phyloP scores from a whole-genome alignment of 2,329 filamentous ascomycete genomes.

The Oidium heveae region DNA sequence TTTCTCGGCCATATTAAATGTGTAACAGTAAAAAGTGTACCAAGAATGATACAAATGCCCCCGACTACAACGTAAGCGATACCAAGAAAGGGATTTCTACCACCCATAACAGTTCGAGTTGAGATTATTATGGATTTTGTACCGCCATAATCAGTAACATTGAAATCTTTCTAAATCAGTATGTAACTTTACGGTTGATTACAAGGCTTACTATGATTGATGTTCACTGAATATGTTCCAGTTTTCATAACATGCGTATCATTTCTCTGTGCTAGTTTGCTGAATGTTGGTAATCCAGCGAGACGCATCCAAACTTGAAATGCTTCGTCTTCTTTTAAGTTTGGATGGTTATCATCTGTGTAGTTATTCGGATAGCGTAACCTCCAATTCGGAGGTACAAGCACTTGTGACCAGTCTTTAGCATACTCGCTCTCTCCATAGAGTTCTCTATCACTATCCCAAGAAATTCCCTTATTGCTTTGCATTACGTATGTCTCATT shows the following conservation, averaged over 20 bases:
- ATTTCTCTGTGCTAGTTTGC: slow-evolving; percentile 74
- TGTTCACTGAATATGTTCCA: slow-evolving; percentile 53
- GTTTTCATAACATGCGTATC: slow-evolving; percentile 38
- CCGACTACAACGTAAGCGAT: slow-evolving; percentile 92
- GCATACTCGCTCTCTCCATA: slow-evolving; percentile 46
- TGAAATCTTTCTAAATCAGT: slow-evolving; percentile 38
- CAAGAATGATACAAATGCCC: slow-evolving; percentile 74
- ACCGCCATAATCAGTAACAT: slow-evolving; percentile 51
- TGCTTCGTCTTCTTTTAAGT: slow-evolving; percentile 50
- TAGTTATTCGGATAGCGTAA: slow-evolving; percentile 47
- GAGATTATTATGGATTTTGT: slow-evolving; percentile 79
- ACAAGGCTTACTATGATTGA: slow-evolving; percentile 39
- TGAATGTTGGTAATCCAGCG: slow-evolving; percentile 78
- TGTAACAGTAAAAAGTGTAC: slow-evolving; percentile 65
- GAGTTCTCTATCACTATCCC: slow-evolving; percentile 57
- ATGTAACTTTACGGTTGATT: neutral
- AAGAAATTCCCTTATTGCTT: slow-evolving; percentile 49
- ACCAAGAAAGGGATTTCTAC: slow-evolving; percentile 82
- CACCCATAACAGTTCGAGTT: slow-evolving; percentile 78
- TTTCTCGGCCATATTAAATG: slow-evolving; percentile 89
- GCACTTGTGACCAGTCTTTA: slow-evolving; percentile 30
- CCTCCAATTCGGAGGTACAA: slow-evolving; percentile 72
- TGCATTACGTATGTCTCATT: slow-evolving; percentile 45
- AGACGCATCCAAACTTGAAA: slow-evolving; percentile 99
- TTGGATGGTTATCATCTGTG: slow-evolving; percentile 31